Base-by-base conservation (phyloP, 2,329 filamentous ascomycete species). In the Fusarium tjaetaba region DNA sequence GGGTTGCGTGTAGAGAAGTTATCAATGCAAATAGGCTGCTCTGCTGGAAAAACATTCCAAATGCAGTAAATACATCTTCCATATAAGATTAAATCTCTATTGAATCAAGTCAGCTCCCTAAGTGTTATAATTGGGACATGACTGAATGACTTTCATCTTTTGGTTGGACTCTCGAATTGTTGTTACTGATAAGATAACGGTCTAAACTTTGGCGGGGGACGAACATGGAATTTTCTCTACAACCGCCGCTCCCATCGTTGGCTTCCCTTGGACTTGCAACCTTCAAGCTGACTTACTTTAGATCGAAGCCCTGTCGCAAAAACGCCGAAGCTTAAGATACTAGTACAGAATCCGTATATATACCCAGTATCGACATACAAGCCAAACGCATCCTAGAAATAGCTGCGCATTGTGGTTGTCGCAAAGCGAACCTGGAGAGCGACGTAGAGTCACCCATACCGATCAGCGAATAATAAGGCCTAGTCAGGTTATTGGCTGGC, bases 121-220 rank as follows among this genome's bases (percentile, higher is more conserved):
- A 18, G 16, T 18, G 10, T 28, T 16, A 28, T 9, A 13, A 16
- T 38, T 36, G 32, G 18, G 24, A 36, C 4, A 28, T 16, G 16
- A 24, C 30, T 51, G 16, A 38, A 6, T 24, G 32, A n/a, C 26
- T 53, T 32, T 49, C 46, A 56, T 45, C 24, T 48, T 39, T 42
- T 20, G 38, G 18, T 11, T 13, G 36, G 49, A 53, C 41, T 45
- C 45, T 53, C 28, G 45, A 61, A 38, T 45, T 26, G 6, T 26
- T 67, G 59, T 48, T 20, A 9, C 42, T 67, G 72, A 75, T 75
- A 75, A 75, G 72, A 75, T 75, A 75, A 75, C 64, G 39, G 26
- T 70, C 58, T 34, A 66, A 62, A 73, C 30, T 75, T 73, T 75
- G 72, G 72, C 72, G 72, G 72, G 72, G 72, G 65, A 75, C 72